Percentiles rank a stretch among this genome's conserved stretches.
Conservation (phyloP, 2,329 filamentous ascomycete genomes). For the Fusarium multiceps region DNA sequence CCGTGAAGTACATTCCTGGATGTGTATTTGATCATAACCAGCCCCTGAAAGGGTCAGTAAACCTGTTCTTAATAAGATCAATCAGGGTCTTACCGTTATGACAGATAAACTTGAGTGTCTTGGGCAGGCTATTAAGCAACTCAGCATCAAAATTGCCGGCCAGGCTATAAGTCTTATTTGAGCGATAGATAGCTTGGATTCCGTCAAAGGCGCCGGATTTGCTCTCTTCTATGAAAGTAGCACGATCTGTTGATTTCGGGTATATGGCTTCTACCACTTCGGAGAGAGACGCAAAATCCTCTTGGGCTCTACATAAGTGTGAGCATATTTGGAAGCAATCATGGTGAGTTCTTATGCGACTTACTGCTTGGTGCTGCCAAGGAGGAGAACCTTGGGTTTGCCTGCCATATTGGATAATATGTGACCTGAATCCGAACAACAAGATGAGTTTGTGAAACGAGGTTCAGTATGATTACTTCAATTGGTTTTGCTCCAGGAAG, state of each 20-base stretch:
- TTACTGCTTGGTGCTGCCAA: conserved; percentile 56
- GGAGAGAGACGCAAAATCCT: conserved; percentile 71
- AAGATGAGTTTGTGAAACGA: neutral
- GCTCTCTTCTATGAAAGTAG: conserved; percentile 77
- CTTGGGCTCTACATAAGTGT: conserved; percentile 25
- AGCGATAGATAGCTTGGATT: conserved; percentile 74
- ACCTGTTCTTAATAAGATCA: neutral
- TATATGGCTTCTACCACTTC: conserved; percentile 72
- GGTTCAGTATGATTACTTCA: neutral
- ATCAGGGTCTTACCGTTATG: conserved; percentile 65
- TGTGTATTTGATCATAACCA: conserved; percentile 86
- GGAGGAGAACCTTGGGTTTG: conserved; percentile 53
- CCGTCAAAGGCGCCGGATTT: conserved; percentile 73
- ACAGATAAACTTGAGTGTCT: conserved; percentile 67
- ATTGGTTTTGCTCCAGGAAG: neutral
- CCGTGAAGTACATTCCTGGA: conserved; percentile 75
- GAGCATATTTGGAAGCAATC: neutral
- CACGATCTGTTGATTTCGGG: conserved; percentile 70
- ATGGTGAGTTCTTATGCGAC: conserved; percentile 20
- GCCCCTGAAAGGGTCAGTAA: conserved; percentile 65
- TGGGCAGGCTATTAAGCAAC: conserved; percentile 68
- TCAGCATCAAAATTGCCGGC: conserved; percentile 79
- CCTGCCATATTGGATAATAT: conserved; percentile 38
- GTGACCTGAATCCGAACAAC: neutral
- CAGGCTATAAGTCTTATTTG: conserved; percentile 70